Evolutionary conservation across 192 early-diverging fungal genomes (phyloP), one percentile per base, ranked within the genome.

Genomic region (Ambispora gerdemannii): DNA sequence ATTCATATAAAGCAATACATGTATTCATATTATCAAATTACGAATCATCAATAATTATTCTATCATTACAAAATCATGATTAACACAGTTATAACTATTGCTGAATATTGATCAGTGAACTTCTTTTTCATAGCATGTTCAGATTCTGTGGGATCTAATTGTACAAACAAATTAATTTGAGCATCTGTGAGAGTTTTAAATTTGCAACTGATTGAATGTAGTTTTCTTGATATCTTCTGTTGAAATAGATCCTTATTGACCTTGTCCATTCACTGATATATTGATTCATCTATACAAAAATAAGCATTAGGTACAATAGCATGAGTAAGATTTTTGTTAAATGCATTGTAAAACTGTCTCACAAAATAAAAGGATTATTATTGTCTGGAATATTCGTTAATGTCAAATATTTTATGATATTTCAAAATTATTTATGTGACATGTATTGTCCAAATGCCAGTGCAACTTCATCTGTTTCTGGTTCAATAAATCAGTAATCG

Each of bases 401-500:
- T 52, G 19, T 52, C 51, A 52, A 52, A 52, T 52, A 52, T 52
- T 52, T 52, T 11, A 52, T 19, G 25, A 52, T 52, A 19, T 52
- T 19, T 52, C 51, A 24, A 52, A 52, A 52, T 19, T 19, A 52
- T 52, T 19, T 4, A 52, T 52, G 51, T 19, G 51, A 52, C 51
- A 52, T 52, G 25, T 52, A 52, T 52, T 52, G 51, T 22, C 19
- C 51, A 52, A 11, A 52, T 19, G 4, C 4, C 19, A 52, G 25
- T 52, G 19, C 4, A 52, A 52, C 51, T 19, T 24, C 51, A 52
- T 3, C 51, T 10, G 4, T 52, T 11, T 52, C 51, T 52, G 4
- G 51, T 52, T 11, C 19, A 11, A 3, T 52, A 22, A 19, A 19
- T 24, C 51, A 52, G 25, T 52, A 52, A 52, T 52, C 51, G 19